Percentiles rank a stretch among this genome's conserved stretches.
phyloP scores from a whole-genome alignment of 148 eudicot species.

The Rhododendron ovatum region DNA sequence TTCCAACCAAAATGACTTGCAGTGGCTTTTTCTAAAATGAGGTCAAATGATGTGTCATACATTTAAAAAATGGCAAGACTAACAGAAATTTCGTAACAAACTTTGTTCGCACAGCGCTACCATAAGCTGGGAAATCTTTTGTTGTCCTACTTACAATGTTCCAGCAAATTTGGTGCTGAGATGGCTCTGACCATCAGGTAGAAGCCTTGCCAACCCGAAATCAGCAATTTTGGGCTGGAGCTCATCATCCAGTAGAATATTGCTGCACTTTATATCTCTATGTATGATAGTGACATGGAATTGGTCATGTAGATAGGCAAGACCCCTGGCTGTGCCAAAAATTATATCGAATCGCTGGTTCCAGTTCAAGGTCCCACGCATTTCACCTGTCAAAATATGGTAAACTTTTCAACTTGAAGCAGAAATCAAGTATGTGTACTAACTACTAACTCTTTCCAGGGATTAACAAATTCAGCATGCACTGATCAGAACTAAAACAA shows the following conservation, averaged over 20 bases:
- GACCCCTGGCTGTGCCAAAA: conserved; percentile 39
- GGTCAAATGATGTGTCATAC: too few species aligned
- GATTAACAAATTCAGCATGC: background rate
- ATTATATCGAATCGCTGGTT: conserved; percentile 36
- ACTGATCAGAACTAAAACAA: background rate
- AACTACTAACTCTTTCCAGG: background rate
- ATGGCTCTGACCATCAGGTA: conserved; percentile 43
- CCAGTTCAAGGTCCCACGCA: conserved; percentile 31
- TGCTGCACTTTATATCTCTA: conserved; percentile 41
- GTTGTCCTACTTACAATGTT: conserved; percentile 32
- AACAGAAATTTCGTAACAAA: background rate
- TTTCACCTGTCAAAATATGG: conserved; percentile 23
- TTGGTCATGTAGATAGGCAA: conserved; percentile 45
- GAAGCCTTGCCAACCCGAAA: conserved; percentile 44
- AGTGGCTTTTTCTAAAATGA: too few species aligned
- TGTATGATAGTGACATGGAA: conserved; percentile 43
- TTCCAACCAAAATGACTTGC: too few species aligned
- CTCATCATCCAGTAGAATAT: conserved; percentile 36
- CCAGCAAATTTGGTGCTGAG: conserved; percentile 48
- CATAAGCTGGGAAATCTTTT: background rate
- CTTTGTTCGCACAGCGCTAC: background rate
- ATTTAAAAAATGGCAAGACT: background rate
- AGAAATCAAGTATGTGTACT: background rate
- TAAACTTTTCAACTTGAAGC: background rate
- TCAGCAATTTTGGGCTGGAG: conserved; percentile 45